Base-by-base conservation (phyloP, 2,329 filamentous ascomycete genomes). In the Aspergillus quadricinctus region DNA sequence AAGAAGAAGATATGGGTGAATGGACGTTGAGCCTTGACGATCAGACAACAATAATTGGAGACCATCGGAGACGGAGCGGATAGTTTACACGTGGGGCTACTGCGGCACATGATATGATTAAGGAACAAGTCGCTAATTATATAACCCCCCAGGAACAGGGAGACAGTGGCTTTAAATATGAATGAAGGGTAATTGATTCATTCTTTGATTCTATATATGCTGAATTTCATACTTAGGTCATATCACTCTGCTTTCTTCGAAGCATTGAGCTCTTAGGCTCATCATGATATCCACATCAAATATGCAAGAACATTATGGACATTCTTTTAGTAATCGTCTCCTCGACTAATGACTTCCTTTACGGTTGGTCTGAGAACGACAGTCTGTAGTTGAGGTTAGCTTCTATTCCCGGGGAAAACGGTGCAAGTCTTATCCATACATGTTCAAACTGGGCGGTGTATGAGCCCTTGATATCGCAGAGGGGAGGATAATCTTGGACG, bases 391-490 rank as follows among this genome's bases (percentile, higher is more conserved):
- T 56, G 8, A 61, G 50, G 56, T 63, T 56, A 70, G 65, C 60
- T 28, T 41, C 21, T 11, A 23, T 31, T 11, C 11, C 41, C 3
- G 11, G 40, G 21, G 5, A 25, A n/a, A 53, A 45, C 46, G 10
- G 10, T 10, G n/a, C 50, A 51, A 35, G 55, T 27, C 43, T 40
- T 23, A 35, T 84, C 89, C 21, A 83, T 78, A 95, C 92, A 78
- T 97, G 92, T 80, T 97, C 92, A 71, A 86, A 96, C 73, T 97
- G 92, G 61, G 92, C 93, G 27, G 92, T 95, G 75, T 96, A 96
- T 27, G 90, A 95, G 57, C 93, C 93, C 82, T 95, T 96, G 77
- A 92, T 87, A 77, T 97, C 92, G 65, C 89, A 87, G 65, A 97
- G 80, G 29, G 92, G 92, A 41, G 92, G 91, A 72, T 97, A 97